phyloP scores from a whole-genome alignment of 805 yeast genomes.

The Lipomyces starkeyi region DNA sequence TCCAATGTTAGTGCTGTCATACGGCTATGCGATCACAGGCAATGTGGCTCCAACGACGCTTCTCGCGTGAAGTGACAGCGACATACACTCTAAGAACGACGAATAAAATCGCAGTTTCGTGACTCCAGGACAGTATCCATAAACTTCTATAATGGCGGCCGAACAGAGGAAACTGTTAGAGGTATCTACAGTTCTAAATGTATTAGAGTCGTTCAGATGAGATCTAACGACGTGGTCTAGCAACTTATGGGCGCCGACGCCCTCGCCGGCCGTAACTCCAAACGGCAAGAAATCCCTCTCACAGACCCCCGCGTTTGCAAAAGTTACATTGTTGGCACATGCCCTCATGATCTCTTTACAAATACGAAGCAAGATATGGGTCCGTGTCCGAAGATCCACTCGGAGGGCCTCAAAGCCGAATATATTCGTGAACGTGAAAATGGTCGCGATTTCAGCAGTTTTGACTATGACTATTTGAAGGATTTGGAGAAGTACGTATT shows the following conservation, averaged over 20 bases:
- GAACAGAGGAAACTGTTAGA: constrained; percentile 78
- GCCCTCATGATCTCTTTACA: constrained; percentile 82
- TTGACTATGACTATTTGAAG: constrained; percentile 54
- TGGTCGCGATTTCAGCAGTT: constrained; percentile 54
- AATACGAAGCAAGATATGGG: constrained; percentile 87
- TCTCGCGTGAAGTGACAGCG: background rate
- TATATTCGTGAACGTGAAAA: constrained; percentile 57
- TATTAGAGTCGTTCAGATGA: background rate
- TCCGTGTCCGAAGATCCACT: constrained; percentile 74
- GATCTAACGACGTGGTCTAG: constrained; percentile 15
- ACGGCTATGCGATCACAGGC: background rate
- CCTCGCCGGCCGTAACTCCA: constrained; percentile 42
- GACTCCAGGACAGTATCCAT: background rate
- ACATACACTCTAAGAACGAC: too few species aligned
- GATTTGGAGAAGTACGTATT: constrained; percentile 61
- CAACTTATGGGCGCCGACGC: constrained; percentile 73
- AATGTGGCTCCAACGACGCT: background rate
- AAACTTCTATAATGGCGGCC: constrained; percentile 55
- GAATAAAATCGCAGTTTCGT: background rate
- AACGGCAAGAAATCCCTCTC: constrained; percentile 53
- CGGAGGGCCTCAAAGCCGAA: constrained; percentile 73
- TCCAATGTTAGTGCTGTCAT: background rate
- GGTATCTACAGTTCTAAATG: constrained; percentile 14
- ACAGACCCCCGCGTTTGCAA: constrained; percentile 72
- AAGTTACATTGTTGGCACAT: constrained; percentile 79